Evolutionary conservation across 768 basidiomycete species (phyloP).

Genomic region (Phylloporus sp.): DNA sequence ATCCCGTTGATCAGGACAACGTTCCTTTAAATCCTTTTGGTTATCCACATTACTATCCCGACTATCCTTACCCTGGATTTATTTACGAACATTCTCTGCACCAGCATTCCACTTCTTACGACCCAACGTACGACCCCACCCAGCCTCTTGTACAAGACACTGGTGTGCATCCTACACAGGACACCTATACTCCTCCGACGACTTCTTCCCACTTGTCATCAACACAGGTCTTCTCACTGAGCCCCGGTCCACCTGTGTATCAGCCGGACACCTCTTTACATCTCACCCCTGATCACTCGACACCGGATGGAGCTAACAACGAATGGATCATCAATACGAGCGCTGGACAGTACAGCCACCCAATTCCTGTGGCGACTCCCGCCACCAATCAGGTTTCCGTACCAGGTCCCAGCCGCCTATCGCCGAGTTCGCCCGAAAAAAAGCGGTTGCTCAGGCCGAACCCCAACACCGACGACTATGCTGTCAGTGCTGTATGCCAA

Average conservation of each 20-base stretch:
- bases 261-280: background rate
- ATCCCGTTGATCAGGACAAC: conserved; percentile 4
- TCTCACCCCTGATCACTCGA: background rate
- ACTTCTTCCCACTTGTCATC: background rate
- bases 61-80: background rate
- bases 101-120: background rate
- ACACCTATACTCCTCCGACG: background rate
- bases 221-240: background rate
- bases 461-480: conserved; percentile 6
- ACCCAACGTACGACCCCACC: background rate
- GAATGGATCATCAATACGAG: conserved; percentile 1
- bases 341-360: conserved; percentile 17
- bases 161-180: background rate
- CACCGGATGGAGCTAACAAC: conserved; percentile 6
- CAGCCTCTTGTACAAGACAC: background rate
- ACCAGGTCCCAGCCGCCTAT: conserved; percentile 9
- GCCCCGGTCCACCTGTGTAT: background rate
- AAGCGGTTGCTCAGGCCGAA: conserved; percentile 11
- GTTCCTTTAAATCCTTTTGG: background rate
- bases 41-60: background rate
- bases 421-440: conserved; percentile 18
- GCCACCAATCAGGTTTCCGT: conserved; percentile 2
- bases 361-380: conserved; percentile 13
- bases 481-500: conserved; percentile 11
- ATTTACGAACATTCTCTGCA: background rate